These are phyloP conservation scores for Hypoxylon fragiforme DNA, from an alignment of 495 filamentous ascomycete species.

Conservation along the genomic window DNA sequence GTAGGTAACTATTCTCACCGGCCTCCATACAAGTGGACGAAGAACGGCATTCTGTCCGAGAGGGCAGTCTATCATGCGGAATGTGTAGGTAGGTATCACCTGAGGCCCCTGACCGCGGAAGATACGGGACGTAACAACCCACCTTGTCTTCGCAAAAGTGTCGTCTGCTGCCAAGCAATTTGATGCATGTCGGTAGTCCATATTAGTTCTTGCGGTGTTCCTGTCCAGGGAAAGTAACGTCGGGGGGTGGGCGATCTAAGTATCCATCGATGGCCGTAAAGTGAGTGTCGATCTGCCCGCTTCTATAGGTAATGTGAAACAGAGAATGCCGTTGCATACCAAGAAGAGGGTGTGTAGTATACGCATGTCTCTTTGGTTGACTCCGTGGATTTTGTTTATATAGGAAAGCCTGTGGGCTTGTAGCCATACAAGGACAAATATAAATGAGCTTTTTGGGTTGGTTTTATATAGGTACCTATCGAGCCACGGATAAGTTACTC, in stretches of 20 bases:
- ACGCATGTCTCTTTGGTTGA: conserved; percentile 1
- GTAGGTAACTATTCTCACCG: neutral
- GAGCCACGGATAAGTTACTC: conserved; percentile 25
- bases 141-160: neutral
- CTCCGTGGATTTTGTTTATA: conserved; percentile 1
- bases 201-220: conserved; percentile 6
- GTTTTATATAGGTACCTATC: conserved; percentile 25
- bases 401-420: conserved; percentile 9
- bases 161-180: conserved; percentile 18
- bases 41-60: neutral
- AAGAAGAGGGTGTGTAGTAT: conserved; percentile 1
- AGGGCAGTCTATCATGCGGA: too few species aligned
- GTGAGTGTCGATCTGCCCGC: conserved; percentile 11
- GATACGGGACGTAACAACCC: conserved; percentile 21
- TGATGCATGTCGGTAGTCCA: conserved; percentile 26
- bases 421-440: conserved; percentile 12
- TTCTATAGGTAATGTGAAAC: neutral
- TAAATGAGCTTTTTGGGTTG: conserved; percentile 32
- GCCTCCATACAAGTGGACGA: conserved; percentile 1
- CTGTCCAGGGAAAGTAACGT: conserved; percentile 6
- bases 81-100: conserved; percentile 1
- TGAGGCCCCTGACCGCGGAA: conserved; percentile 12
- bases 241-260: conserved; percentile 2
- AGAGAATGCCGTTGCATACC: neutral
- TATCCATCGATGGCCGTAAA: neutral